These are phyloP conservation scores for Magnolia kwangsiensis DNA, from an alignment of 164 flowering plant genomes.

Conservation along the genomic window DNA sequence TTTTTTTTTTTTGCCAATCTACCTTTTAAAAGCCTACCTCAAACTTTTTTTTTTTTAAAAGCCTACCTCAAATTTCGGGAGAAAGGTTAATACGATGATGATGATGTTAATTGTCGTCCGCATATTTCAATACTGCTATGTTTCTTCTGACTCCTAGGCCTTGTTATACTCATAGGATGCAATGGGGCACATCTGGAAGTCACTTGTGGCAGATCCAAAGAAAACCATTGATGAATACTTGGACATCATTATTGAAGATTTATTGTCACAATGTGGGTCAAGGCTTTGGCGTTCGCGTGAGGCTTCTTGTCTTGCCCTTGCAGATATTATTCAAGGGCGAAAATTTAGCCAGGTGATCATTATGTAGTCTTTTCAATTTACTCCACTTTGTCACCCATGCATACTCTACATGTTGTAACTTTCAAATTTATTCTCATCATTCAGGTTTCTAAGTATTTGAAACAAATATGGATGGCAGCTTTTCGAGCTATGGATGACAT, in stretches of 20 bases:
- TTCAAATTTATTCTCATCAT: constrained; percentile 7
- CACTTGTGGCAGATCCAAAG: constrained; percentile 87
- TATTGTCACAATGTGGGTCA: constrained; percentile 79
- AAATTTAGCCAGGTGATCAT: constrained; percentile 72
- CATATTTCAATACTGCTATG: constrained; percentile 10
- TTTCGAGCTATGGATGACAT: constrained; percentile 99
- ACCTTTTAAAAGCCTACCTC: not conserved
- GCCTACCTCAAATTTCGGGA: not conserved
- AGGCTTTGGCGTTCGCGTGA: constrained; percentile 98
- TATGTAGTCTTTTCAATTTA: not conserved
- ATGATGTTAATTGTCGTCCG: not conserved
- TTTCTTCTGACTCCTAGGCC: constrained; percentile 9
- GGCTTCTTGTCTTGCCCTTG: constrained; percentile 95
- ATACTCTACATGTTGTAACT: not conserved
- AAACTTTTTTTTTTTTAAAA: not conserved
- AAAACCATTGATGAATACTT: constrained; percentile 81
- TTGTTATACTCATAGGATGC: constrained; percentile 66
- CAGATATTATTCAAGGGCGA: constrained; percentile 92
- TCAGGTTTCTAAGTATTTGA: constrained; percentile 80
- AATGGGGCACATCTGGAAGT: constrained; percentile 96
- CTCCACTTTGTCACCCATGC: not conserved
- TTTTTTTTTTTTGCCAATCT: not conserved
- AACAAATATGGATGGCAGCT: constrained; percentile 75
- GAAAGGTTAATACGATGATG: not conserved
- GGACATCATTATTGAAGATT: constrained; percentile 76